These are phyloP conservation scores for Venturia aucupariae DNA, from an alignment of 2,329 filamentous ascomycete genomes.

Conservation along the genomic window DNA sequence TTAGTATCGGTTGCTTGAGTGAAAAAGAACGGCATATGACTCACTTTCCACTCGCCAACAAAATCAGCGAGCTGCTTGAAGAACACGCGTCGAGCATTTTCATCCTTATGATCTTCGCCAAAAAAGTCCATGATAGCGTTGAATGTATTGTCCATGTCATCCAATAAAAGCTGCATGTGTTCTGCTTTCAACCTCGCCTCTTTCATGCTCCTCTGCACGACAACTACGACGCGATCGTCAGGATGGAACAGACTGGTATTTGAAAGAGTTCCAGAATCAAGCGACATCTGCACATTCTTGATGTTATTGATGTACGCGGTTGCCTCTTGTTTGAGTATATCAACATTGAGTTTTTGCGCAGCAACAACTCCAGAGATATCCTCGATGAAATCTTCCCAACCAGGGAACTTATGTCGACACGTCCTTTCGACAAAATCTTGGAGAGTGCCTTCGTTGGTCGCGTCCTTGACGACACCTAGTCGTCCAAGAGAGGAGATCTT, in stretches of 20 bases:
- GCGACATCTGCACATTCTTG: slow-evolving; percentile 81
- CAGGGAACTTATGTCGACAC: slow-evolving; percentile 89
- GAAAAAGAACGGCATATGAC: slow-evolving; percentile 21
- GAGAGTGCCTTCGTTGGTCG: slow-evolving; percentile 95
- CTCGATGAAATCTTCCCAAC: slow-evolving; percentile 82
- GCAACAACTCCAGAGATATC: slow-evolving; percentile 74
- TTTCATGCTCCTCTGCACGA: slow-evolving; percentile 92
- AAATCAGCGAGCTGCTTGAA: slow-evolving; percentile 89
- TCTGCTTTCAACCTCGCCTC: slow-evolving; percentile 92
- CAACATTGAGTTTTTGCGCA: slow-evolving; percentile 87
- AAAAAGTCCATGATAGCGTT: slow-evolving; percentile 96
- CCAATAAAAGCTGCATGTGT: slow-evolving; percentile 86
- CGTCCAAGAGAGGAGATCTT: slow-evolving; percentile 91
- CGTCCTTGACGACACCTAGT: slow-evolving; percentile 95
- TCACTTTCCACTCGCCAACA: slow-evolving; percentile 79
- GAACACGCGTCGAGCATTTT: slow-evolving; percentile 89
- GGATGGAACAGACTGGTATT: slow-evolving; percentile 98
- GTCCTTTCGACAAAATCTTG: slow-evolving; percentile 94
- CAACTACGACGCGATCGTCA: slow-evolving; percentile 84
- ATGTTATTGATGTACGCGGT: slow-evolving; percentile 92
- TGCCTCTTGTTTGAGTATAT: slow-evolving; percentile 79
- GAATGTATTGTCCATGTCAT: slow-evolving; percentile 84
- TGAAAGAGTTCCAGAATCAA: slow-evolving; percentile 88
- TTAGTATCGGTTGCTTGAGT: slow-evolving; percentile 14
- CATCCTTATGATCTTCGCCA: slow-evolving; percentile 85